A percentile compares a stretch with the other conserved stretches of the same genome.
Evolutionary conservation across 1,139 yeast genomes (phyloP).

Genomic region (Protomyces inouyei): DNA sequence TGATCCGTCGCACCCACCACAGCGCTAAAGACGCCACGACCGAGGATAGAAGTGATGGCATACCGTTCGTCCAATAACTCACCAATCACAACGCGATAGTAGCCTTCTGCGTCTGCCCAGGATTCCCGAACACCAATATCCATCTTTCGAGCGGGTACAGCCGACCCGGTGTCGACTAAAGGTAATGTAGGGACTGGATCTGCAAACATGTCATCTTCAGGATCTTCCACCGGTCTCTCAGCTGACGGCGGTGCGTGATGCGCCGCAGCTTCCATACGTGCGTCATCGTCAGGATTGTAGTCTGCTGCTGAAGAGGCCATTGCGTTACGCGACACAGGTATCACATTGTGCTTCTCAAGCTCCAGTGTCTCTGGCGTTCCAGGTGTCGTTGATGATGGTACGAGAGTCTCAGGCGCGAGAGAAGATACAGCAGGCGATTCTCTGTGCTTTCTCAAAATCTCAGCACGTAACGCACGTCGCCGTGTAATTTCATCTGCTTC

Average conservation of each 20-base stretch:
- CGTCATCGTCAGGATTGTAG: slow-evolving; percentile 29
- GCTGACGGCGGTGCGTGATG: background rate
- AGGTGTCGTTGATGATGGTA: background rate
- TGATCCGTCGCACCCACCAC: slow-evolving; percentile 38
- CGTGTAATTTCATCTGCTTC: slow-evolving; percentile 16
- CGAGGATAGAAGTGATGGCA: slow-evolving; percentile 83
- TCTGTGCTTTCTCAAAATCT: slow-evolving; percentile 1
- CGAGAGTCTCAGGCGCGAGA: background rate
- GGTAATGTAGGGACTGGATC: slow-evolving; percentile 25
- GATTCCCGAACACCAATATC: slow-evolving; percentile 36
- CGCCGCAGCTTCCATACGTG: background rate
- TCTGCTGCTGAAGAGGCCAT: slow-evolving; percentile 30
- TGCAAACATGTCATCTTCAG: slow-evolving; percentile 30
- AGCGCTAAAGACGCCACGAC: slow-evolving; percentile 61
- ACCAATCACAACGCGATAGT: slow-evolving; percentile 67
- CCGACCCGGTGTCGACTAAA: background rate
- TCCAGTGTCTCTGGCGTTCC: background rate
- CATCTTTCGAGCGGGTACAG: background rate
- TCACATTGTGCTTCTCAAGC: background rate
- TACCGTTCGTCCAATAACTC: slow-evolving; percentile 60
- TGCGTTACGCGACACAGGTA: background rate
- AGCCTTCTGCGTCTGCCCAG: slow-evolving; percentile 70
- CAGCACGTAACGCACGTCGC: slow-evolving; percentile 19
- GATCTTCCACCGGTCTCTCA: slow-evolving; percentile 15
- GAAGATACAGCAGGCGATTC: background rate